Conservation (phyloP, 2,329 filamentous ascomycete species). For the Neoarthrinium moseri region DNA sequence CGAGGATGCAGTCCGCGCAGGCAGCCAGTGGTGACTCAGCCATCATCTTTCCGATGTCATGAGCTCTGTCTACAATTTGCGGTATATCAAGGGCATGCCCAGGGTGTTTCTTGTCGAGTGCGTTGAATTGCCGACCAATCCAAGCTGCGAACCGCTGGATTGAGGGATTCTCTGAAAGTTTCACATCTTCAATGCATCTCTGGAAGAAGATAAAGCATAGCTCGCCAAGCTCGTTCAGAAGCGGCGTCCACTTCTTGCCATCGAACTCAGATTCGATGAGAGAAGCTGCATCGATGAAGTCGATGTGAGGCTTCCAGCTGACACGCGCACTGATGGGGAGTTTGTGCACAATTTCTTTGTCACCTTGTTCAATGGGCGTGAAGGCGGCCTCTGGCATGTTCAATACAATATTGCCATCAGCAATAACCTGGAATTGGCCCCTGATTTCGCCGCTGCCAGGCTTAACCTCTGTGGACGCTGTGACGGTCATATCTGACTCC, state of each 20-base stretch:
- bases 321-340: background rate
- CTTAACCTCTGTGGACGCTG: no score
- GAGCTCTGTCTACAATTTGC: no score
- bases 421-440: no score
- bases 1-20: no score
- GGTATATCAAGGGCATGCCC: no score
- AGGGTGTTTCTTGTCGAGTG: no score
- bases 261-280: background rate
- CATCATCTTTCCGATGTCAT: no score
- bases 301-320: background rate
- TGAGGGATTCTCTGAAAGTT: background rate
- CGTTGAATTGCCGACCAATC: no score
- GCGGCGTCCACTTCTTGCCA: background rate
- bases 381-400: background rate
- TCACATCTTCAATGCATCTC: background rate
- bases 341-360: background rate
- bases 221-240: background rate
- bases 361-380: background rate
- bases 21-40: no score
- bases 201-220: background rate
- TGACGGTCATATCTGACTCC: no score
- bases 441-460: no score
- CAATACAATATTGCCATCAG: background rate
- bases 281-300: background rate
- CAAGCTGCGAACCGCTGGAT: no score